Evolutionary conservation across 495 filamentous ascomycete species (phyloP).

Genomic region (Podospora pseudopauciseta): DNA sequence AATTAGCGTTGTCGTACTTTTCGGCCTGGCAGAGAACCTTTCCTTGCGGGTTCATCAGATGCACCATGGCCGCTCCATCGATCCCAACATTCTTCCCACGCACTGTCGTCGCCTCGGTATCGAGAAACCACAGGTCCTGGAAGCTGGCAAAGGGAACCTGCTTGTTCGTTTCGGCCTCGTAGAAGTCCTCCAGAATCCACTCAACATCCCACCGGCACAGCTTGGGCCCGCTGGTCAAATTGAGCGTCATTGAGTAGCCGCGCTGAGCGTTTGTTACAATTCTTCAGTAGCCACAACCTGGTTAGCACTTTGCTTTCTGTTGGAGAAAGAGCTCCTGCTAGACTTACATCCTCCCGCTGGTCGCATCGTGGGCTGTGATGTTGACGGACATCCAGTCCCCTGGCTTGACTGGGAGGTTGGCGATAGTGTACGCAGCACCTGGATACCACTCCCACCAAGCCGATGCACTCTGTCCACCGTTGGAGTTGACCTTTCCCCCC

Average conservation of each 20-base stretch:
- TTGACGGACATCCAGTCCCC: slow-evolving; percentile 55
- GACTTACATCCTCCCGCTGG: slow-evolving; percentile 41
- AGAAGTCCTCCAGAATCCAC: slow-evolving; percentile 42
- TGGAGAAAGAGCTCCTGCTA: not conserved
- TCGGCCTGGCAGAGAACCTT: slow-evolving; percentile 23
- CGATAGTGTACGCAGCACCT: slow-evolving; percentile 49
- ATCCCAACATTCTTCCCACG: slow-evolving; percentile 24
- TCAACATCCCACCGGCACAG: slow-evolving; percentile 35
- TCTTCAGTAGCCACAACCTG: slow-evolving; percentile 1
- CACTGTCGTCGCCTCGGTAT: slow-evolving; percentile 24
- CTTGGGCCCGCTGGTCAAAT: slow-evolving; percentile 33
- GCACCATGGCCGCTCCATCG: slow-evolving; percentile 28
- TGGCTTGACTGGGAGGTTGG: slow-evolving; percentile 44
- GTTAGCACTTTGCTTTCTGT: not conserved
- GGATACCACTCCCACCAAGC: slow-evolving; percentile 69
- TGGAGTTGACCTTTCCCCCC: slow-evolving; percentile 26
- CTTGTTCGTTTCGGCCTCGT: slow-evolving; percentile 18
- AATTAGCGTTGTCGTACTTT: slow-evolving; percentile 27
- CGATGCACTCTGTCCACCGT: slow-evolving; percentile 28
- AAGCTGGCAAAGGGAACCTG: slow-evolving; percentile 36
- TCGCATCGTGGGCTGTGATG: slow-evolving; percentile 44
- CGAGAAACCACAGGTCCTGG: slow-evolving; percentile 36
- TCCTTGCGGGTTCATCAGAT: slow-evolving; percentile 23
- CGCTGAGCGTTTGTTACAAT: slow-evolving; percentile 50
- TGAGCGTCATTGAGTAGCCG: slow-evolving; percentile 47